These are phyloP conservation scores for Naganishia vaughanmartiniae DNA, from an alignment of 768 basidiomycete genomes.

Conservation along the genomic window DNA sequence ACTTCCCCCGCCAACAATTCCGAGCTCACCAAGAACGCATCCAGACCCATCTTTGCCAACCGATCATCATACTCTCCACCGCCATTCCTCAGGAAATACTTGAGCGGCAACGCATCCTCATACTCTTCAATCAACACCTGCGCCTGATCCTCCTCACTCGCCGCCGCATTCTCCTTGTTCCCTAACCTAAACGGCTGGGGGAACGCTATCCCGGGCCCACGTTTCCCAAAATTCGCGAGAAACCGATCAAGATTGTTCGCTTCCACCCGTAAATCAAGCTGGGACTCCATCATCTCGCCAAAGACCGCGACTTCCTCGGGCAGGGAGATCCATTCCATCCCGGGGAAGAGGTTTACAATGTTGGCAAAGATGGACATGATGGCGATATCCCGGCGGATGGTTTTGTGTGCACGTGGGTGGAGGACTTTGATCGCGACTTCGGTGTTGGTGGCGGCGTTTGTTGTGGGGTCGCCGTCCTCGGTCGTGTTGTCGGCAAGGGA, in stretches of 20 bases:
- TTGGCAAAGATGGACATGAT: conserved; percentile 94
- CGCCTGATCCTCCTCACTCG: conserved; percentile 23
- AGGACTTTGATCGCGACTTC: conserved; percentile 94
- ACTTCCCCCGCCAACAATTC: neutral
- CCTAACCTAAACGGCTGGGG: conserved; percentile 71
- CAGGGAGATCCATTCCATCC: conserved; percentile 93
- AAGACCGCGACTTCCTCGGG: conserved; percentile 94
- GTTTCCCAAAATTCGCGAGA: conserved; percentile 73
- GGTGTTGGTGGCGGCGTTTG: conserved; percentile 55
- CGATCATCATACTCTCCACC: conserved; percentile 87
- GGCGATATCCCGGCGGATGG: conserved; percentile 80
- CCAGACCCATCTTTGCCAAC: conserved; percentile 85
- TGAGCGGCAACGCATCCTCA: conserved; percentile 85
- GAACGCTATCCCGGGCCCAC: conserved; percentile 79
- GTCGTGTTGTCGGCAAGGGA: conserved; percentile 62
- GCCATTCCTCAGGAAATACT: conserved; percentile 79
- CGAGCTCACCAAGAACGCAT: conserved; percentile 79
- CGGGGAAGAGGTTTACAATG: conserved; percentile 73
- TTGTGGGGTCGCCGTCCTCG: neutral
- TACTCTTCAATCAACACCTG: conserved; percentile 82
- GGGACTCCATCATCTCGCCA: conserved; percentile 92
- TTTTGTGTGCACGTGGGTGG: conserved; percentile 78
- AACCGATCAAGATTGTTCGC: conserved; percentile 81
- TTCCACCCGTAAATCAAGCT: conserved; percentile 86
- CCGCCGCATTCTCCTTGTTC: conserved; percentile 65